Base-by-base conservation (phyloP, 805 yeast genomes). In the Wickerhamiella slavikovae region DNA sequence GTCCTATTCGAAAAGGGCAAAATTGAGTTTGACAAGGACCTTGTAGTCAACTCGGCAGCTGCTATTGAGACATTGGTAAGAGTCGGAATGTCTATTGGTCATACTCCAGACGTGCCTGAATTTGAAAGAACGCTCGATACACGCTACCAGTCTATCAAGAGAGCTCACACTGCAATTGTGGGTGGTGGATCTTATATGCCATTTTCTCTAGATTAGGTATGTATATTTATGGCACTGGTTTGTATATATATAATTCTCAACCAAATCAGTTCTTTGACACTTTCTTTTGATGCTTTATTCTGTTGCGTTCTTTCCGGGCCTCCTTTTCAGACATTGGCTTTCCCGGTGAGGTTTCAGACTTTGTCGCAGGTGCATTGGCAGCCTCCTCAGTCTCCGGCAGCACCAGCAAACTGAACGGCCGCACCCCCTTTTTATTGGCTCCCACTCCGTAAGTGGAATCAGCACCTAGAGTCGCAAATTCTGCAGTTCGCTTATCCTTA, bases 81-180 rank as follows among this genome's bases (percentile, higher is more conserved):
- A 30, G 93, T 83, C 1, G 96, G 96, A 1, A 85, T 79, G 75
- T 75, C 92, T 23, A 64, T 85, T 22, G 96, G 94, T 0, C 94
- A 83, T 48, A 29, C 41, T 1, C 35, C 35, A 3, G 37, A 28
- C 23, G 24, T 34, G 6, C 40, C 45, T n/a, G 44, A 43, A 29
- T 43, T 32, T 28, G 27, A 22, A 9, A 34, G 47, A 9, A 12
- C 13, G 6, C 42, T 40, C 33, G 47, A 43, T 22, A 43, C 47
- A 15, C 42, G 47, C 8, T 24, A 27, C 15, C 24, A 29, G 8
- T 35, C 46, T 13, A 36, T 43, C 29, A 27, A 35, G 22, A 25
- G 46, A 4, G 47, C 45, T 4, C 36, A 32, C n/a, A 37, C 45
- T 15, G 28, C 28, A 7, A 43, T 43, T 22, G 34, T 31, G 1